phyloP scores from a whole-genome alignment of 441 rosid genomes.

The Arabidopsis lyrata region DNA sequence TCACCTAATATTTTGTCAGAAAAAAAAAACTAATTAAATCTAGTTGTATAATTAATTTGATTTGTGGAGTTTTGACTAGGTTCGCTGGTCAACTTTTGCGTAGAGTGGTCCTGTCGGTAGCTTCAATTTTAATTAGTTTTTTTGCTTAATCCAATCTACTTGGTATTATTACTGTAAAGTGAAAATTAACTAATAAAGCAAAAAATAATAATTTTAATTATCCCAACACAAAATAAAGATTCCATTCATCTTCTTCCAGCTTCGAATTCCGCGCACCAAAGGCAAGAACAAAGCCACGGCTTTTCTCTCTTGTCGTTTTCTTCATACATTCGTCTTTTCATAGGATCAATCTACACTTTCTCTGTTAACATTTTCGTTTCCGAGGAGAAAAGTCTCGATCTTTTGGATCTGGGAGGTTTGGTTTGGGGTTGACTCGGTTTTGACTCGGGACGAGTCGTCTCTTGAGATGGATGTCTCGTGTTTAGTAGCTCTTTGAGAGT shows the following conservation, averaged over 20 bases:
- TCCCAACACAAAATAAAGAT: constrained; percentile 32
- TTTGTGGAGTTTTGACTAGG: constrained; percentile 1
- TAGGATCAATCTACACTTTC: constrained; percentile 33
- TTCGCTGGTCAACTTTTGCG: constrained; percentile 13
- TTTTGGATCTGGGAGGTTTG: constrained; percentile 52
- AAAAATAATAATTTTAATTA: background rate
- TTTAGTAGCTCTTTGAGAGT: constrained; percentile 18
- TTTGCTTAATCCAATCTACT: background rate
- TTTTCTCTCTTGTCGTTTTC: constrained; percentile 24
- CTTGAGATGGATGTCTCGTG: constrained; percentile 50
- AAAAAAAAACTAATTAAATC: no score
- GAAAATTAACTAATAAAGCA: constrained; percentile 28
- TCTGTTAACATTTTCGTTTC: background rate
- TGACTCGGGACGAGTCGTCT: constrained; percentile 44
- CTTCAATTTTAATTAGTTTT: background rate
- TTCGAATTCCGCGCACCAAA: constrained; percentile 36
- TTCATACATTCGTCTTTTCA: constrained; percentile 33
- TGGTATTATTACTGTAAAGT: constrained; percentile 29
- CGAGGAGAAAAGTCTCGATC: constrained; percentile 28
- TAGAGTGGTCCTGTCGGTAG: constrained; percentile 32
- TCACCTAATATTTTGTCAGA: background rate
- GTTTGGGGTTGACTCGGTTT: constrained; percentile 46
- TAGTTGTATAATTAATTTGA: background rate
- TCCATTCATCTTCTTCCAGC: constrained; percentile 39
- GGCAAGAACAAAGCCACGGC: constrained; percentile 21